Percentiles rank a stretch among this genome's conserved stretches.
These are phyloP conservation scores for Solanum appendiculatum DNA, from an alignment of 257 asterid species.

Conservation along the genomic window DNA sequence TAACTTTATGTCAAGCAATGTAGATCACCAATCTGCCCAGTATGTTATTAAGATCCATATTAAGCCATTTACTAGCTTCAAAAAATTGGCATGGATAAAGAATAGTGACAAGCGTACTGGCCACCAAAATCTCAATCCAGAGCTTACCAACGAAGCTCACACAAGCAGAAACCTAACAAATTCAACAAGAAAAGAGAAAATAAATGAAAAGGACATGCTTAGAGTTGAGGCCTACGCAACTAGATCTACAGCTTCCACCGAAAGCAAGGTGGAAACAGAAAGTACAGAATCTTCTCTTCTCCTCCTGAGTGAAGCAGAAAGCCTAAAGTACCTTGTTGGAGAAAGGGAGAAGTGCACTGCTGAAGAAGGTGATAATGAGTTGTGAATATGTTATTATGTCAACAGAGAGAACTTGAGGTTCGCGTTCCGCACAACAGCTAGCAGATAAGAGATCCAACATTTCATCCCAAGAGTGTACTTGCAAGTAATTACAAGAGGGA, in stretches of 20 bases:
- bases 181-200: not conserved
- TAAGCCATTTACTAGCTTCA: not conserved
- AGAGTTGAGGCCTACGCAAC: not conserved
- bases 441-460: not conserved
- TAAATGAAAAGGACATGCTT: not conserved
- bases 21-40: too few species aligned
- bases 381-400: not conserved
- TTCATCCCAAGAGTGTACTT: not conserved
- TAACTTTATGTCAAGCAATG: not conserved
- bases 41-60: too few species aligned
- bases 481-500: not conserved
- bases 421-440: not conserved
- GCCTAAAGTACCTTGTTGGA: not conserved
- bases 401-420: not conserved
- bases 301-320: not conserved
- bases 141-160: not conserved
- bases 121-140: not conserved
- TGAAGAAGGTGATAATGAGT: not conserved
- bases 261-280: not conserved
- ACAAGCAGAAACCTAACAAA: not conserved
- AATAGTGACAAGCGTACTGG: too few species aligned
- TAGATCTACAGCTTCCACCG: not conserved
- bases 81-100: not conserved
- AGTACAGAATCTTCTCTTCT: not conserved
- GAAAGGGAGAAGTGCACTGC: not conserved